Base-by-base conservation (phyloP, 2,329 filamentous ascomycete genomes). In the Davidsoniella eucalypti region DNA sequence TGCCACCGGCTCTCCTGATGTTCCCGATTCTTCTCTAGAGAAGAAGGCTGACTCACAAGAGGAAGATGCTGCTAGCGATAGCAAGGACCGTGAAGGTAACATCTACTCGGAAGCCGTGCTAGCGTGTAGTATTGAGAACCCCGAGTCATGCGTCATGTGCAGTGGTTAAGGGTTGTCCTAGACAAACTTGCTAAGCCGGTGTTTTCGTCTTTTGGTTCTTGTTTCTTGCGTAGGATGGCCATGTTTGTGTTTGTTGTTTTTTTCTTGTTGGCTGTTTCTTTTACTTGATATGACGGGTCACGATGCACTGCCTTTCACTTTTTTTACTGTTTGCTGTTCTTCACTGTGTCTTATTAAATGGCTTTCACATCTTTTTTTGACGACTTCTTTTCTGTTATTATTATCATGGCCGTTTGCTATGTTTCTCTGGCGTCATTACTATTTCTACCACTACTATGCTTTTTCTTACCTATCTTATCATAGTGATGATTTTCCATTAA, bases 81-180 rank as follows among this genome's bases (percentile, higher is more conserved):
- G 75, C 60, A 76, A 81, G 56, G 80, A 82, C 57, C 77, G 84
- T 9, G 88, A 95, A 65, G 78, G 78, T 47, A 90, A 98, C 63
- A 98, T 98, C 58, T 98, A 94, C 66, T 90, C 90, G 0, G 85
- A 96, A 58, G 86, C 88, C 52, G 88, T 85, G 14, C 71, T 98
- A 63, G 78, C 81, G 59, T 98, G 92, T 73, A 95, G 88, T 69
- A 96, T 98, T 65, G 88, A 96, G 63, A 95, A 96, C 71, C 87
- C 83, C 58, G 92, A 98, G 64, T 75, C 82, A 44, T 98, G 92
- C 64, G 64, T 94, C 56, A 96, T 98, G 92, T 98, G 92, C 80
- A 93, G 86, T 67, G 90, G 88, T 71, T 96, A 76, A 65, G 42
- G 2, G 16, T 6, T 51, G 21, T n/a, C 14, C 10, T 10, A 33